Base-by-base conservation (phyloP, 768 basidiomycete species). In the Mycena rebaudengoi region DNA sequence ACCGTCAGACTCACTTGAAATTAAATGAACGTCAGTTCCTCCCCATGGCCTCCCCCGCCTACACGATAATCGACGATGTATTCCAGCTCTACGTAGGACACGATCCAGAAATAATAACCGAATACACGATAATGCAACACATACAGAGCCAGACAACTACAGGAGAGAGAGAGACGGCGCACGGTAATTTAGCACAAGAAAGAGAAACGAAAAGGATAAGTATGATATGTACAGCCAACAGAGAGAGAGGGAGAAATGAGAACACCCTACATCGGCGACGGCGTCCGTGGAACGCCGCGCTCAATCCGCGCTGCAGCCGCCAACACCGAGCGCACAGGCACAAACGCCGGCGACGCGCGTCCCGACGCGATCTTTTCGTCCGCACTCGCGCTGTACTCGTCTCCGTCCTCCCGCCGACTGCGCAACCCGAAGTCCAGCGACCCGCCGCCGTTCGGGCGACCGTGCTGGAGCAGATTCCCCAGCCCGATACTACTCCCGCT, bases 241-340 rank as follows among this genome's bases (percentile, higher is more conserved):
- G 20, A 16, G 25, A 16, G 6, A 32, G 20, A 37, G 35, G 35
- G 21, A 55, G 21, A 29, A 39, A 64, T 18, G 41, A 35, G n/a
- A 46, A 50, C n/a, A n/a, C n/a, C n/a, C n/a, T n/a, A n/a, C n/a
- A n/a, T n/a, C 35, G 56, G 63, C 8, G 56, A 64, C 14, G 50
- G 51, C 33, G 56, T 37, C 28, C 56, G 63, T 39, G 51, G 50
- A 7, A 58, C 49, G 26, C 66, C 65, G 28, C 66, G 62, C 64
- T 76, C 75, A 43, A 77, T 77, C 39, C 68, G 67, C 45, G 73
- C 76, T 54, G 76, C 74, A 53, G 73, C 74, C 23, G 73, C 75
- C 45, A 76, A 55, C 23, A 73, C 68, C 20, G 65, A 71, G 37
- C 71, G 67, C 49, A 41, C 56, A 20, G 60, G 62, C 45, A 62